Conservation (phyloP, 768 basidiomycete species). For the Mycena haematopus region DNA sequence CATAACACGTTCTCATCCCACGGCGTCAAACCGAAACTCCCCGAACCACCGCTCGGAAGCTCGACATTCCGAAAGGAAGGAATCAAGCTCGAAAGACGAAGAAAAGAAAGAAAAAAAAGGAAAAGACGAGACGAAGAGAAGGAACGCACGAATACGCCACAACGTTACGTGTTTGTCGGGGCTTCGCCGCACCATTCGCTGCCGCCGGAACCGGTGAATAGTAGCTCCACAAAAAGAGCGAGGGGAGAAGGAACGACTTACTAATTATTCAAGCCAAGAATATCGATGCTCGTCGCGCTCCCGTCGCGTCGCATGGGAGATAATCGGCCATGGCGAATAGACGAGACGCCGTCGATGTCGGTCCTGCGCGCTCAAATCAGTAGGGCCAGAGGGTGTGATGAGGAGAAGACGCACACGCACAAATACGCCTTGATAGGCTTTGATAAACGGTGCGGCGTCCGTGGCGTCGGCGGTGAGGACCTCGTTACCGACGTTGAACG, state of each 20-base stretch:
- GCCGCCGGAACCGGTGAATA: no score
- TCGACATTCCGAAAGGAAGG: no score
- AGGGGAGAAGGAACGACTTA: neutral
- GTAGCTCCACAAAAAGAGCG: no score
- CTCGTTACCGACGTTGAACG: constrained; percentile 77
- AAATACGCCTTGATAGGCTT: constrained; percentile 62
- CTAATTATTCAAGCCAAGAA: constrained; percentile 10
- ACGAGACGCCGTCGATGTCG: constrained; percentile 3
- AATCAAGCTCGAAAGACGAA: no score
- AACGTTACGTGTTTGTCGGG: constrained; percentile 68
- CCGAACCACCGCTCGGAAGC: no score
- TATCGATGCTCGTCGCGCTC: neutral
- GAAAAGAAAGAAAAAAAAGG: neutral
- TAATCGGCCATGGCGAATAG: neutral
- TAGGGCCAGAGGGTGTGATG: neutral
- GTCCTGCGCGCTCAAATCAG: constrained; percentile 2
- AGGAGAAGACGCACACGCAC: constrained; percentile 55
- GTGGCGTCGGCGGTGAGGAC: constrained; percentile 49
- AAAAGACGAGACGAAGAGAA: constrained; percentile 47
- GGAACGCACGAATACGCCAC: constrained; percentile 90
- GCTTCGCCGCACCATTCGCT: constrained; percentile 51
- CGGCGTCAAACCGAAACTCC: no score
- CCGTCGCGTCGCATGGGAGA: constrained; percentile 1
- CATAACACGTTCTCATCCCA: no score
- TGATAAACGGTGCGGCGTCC: constrained; percentile 64